phyloP scores from a whole-genome alignment of 768 basidiomycete species.

The Lanmaoa pseudosensibilis region DNA sequence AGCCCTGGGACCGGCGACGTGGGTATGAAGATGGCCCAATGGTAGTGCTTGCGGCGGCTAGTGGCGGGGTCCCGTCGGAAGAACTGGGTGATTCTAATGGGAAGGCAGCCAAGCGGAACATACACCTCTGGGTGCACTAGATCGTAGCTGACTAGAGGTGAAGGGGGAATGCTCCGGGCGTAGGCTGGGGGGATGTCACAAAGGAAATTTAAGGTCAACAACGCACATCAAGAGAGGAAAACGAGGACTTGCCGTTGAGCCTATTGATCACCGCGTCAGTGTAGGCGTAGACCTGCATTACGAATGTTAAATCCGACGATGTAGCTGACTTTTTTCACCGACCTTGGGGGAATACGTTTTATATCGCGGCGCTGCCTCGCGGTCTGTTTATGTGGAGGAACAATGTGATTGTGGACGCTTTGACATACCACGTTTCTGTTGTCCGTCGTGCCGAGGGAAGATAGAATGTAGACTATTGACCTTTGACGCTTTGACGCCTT shows the following conservation, averaged over 20 bases:
- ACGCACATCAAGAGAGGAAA: background rate
- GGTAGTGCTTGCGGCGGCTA: background rate
- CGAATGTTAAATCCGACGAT: background rate
- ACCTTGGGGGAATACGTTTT: background rate
- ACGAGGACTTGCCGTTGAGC: background rate
- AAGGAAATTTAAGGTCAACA: background rate
- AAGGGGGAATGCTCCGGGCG: background rate
- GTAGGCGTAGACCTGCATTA: conserved; percentile 3
- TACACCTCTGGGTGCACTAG: conserved; percentile 2
- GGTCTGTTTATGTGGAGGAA: background rate
- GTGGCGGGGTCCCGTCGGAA: background rate
- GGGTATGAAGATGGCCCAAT: conserved; percentile 15
- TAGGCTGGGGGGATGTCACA: background rate
- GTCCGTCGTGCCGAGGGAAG: background rate
- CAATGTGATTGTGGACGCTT: background rate
- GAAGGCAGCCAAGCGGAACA: background rate
- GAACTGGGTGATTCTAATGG: conserved; percentile 3
- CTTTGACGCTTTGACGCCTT: background rate
- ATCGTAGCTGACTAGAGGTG: background rate
- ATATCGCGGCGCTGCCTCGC: background rate
- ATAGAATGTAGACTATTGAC: background rate
- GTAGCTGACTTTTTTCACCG: background rate
- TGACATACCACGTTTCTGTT: background rate
- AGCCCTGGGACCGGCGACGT: conserved; percentile 1
- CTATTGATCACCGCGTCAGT: background rate